phyloP scores from a whole-genome alignment of 495 filamentous ascomycete genomes.

The Hypoxylon subgilvum region DNA sequence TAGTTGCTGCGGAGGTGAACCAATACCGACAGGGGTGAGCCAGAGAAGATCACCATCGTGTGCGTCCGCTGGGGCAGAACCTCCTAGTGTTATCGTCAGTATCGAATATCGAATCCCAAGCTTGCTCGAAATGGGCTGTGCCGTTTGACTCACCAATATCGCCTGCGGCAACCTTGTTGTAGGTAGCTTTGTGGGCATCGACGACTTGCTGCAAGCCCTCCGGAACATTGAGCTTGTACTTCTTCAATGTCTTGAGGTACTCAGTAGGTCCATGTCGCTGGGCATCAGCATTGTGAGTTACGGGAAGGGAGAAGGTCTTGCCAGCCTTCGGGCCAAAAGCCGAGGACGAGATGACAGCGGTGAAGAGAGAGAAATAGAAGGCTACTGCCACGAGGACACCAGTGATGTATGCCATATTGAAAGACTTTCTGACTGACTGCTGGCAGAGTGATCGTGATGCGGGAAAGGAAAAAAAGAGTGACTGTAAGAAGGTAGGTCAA shows the following conservation, averaged over 20 bases:
- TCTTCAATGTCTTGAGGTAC: constrained; percentile 40
- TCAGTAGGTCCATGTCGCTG: constrained; percentile 40
- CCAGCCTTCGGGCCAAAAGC: constrained; percentile 8
- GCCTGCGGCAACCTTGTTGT: constrained; percentile 14
- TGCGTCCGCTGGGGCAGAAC: constrained; percentile 21
- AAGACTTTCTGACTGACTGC: background rate
- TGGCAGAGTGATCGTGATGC: background rate
- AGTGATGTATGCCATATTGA: constrained; percentile 25
- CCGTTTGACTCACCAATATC: constrained; percentile 21
- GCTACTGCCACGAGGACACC: constrained; percentile 25
- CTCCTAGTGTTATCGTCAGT: constrained; percentile 26
- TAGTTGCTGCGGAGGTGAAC: constrained; percentile 70
- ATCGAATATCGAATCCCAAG: too few relatives aligned
- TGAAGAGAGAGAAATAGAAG: constrained; percentile 27
- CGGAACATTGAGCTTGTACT: constrained; percentile 38
- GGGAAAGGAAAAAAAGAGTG: background rate
- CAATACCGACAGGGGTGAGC: constrained; percentile 67
- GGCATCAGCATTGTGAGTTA: constrained; percentile 30
- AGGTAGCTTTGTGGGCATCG: constrained; percentile 30
- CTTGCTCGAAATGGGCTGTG: too few relatives aligned
- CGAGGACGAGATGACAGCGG: constrained; percentile 10
- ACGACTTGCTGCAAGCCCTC: constrained; percentile 37
- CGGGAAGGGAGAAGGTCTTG: constrained; percentile 35
- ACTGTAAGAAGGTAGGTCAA: background rate
- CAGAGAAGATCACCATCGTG: constrained; percentile 64